Evolutionary conservation across 2,329 filamentous ascomycete genomes (phyloP).

Genomic region (Microcyclospora pomicola): DNA sequence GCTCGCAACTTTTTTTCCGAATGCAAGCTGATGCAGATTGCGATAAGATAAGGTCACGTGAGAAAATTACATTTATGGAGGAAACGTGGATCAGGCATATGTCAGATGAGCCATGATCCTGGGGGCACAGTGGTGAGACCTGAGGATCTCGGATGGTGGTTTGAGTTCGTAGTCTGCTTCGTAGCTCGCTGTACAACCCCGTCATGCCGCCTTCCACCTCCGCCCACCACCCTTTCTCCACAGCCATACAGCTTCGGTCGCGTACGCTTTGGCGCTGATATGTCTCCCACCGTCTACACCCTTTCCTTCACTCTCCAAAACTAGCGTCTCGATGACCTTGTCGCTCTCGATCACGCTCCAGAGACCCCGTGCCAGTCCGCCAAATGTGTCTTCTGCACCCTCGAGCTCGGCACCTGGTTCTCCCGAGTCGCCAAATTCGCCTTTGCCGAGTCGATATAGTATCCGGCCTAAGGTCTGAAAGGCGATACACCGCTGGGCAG

Average conservation of each 20-base stretch:
- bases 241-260: conserved; percentile 79
- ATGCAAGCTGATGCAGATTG: too few relatives aligned
- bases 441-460: conserved; percentile 66
- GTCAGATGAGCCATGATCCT: background rate
- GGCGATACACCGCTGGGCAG: conserved; percentile 78
- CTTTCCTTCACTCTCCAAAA: conserved; percentile 56
- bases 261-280: conserved; percentile 68
- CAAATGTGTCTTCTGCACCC: conserved; percentile 30
- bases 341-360: conserved; percentile 70
- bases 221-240: conserved; percentile 59
- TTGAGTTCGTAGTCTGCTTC: too few relatives aligned
- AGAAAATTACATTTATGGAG: background rate
- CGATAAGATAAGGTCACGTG: too few relatives aligned
- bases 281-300: conserved; percentile 46
- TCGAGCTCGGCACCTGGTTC: conserved; percentile 19
- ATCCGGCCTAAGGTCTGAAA: conserved; percentile 83
- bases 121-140: too few relatives aligned
- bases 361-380: conserved; percentile 53
- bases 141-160: too few relatives aligned
- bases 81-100: background rate
- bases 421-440: conserved; percentile 47
- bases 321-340: conserved; percentile 60
- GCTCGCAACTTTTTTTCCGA: too few relatives aligned
- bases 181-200: background rate
- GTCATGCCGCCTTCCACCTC: conserved; percentile 39